These are phyloP conservation scores for Metschnikowia cerradonensis DNA, from an alignment of 805 yeast species.

Conservation along the genomic window DNA sequence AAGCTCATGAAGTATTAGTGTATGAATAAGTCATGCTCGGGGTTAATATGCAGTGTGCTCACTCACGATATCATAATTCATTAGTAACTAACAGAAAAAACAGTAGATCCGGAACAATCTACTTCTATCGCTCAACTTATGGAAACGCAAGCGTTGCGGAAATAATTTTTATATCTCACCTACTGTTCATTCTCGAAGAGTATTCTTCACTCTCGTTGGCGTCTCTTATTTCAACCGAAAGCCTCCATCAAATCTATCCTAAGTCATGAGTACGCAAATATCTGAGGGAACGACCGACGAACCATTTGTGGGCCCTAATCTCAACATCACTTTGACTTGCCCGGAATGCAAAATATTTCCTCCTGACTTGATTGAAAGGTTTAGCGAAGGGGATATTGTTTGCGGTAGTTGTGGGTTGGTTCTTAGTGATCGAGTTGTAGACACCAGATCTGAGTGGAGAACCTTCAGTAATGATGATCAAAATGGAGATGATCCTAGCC, in stretches of 20 bases:
- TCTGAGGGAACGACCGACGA: conserved; percentile 19
- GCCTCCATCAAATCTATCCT: not conserved
- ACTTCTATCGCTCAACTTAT: not conserved
- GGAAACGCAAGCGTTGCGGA: not conserved
- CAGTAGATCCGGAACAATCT: not conserved
- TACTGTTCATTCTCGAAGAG: not conserved
- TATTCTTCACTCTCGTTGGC: not conserved
- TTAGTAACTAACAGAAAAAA: not conserved
- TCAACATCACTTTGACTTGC: conserved; percentile 85
- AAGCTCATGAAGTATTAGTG: not conserved
- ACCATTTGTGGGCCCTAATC: conserved; percentile 62
- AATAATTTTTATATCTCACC: not conserved
- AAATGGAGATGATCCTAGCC: conserved; percentile 96
- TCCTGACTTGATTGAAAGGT: conserved; percentile 91
- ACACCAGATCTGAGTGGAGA: conserved; percentile 97
- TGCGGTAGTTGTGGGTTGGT: conserved; percentile 97
- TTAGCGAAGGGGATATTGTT: conserved; percentile 97
- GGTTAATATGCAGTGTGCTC: conserved; percentile 2
- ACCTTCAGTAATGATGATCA: conserved; percentile 97
- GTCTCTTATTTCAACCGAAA: not conserved
- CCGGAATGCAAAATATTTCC: conserved; percentile 96
- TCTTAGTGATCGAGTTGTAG: conserved; percentile 85
- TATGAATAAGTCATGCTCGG: not conserved
- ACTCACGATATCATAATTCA: not conserved
- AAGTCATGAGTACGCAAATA: conserved; percentile 11